These are phyloP conservation scores for Hymenoscyphus fraxineus DNA, from an alignment of 2,329 filamentous ascomycete genomes.

Conservation along the genomic window DNA sequence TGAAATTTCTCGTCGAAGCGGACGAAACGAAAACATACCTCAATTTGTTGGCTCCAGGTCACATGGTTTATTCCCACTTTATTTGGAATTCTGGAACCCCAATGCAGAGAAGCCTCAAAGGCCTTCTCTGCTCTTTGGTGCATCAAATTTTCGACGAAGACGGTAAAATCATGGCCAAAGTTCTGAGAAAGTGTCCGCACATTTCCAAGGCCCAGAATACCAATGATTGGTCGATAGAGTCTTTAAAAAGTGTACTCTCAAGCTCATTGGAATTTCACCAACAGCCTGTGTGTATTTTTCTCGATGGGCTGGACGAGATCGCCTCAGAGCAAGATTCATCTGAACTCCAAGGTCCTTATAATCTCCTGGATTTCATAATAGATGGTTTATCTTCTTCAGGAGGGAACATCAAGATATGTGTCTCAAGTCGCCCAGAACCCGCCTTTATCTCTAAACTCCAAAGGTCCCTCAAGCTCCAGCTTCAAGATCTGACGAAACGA, in stretches of 20 bases:
- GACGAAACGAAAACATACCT: slow-evolving; percentile 16
- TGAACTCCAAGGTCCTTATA: not conserved
- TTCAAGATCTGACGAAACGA: slow-evolving; percentile 13
- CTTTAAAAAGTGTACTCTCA: not conserved
- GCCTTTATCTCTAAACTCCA: slow-evolving; percentile 17
- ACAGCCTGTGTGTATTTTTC: slow-evolving; percentile 13
- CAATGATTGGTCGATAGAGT: slow-evolving; percentile 5
- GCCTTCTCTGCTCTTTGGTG: not conserved
- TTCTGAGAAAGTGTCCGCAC: not conserved
- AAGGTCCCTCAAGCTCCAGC: slow-evolving; percentile 1
- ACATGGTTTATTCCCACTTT: not conserved
- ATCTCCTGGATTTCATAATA: slow-evolving; percentile 5
- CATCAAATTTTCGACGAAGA: not conserved
- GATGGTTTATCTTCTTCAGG: not conserved
- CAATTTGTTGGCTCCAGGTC: slow-evolving; percentile 24
- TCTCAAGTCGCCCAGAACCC: slow-evolving; percentile 19
- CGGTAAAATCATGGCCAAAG: not conserved
- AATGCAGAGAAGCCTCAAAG: not conserved
- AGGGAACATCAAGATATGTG: slow-evolving; percentile 19
- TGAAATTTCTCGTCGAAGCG: slow-evolving; percentile 19
- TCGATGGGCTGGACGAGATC: slow-evolving; percentile 26
- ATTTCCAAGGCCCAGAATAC: slow-evolving; percentile 4
- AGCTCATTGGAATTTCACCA: not conserved
- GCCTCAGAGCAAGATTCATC: slow-evolving; percentile 10
- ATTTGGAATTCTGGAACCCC: not conserved